These are phyloP conservation scores for Penicillium palitans DNA, from an alignment of 2,329 filamentous ascomycete genomes.

Conservation along the genomic window DNA sequence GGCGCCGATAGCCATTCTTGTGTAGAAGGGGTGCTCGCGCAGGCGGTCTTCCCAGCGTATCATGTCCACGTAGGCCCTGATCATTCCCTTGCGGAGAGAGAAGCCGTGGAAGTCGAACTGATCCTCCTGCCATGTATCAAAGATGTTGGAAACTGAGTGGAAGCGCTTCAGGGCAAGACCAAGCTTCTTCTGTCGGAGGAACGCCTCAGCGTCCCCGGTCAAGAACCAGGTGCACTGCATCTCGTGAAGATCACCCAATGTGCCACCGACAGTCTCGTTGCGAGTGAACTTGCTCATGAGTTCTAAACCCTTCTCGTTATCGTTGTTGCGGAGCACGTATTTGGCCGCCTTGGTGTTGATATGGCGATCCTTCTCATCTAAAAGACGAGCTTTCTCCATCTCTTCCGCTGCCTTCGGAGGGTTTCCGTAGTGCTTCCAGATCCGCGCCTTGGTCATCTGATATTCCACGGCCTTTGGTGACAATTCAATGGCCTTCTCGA, in stretches of 20 bases:
- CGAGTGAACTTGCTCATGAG: conserved; percentile 94
- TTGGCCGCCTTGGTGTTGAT: conserved; percentile 99
- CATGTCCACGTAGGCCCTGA: conserved; percentile 94
- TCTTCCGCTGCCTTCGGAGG: conserved; percentile 74
- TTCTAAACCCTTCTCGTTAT: conserved; percentile 80
- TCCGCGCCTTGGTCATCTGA: conserved; percentile 91
- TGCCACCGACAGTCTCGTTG: conserved; percentile 83
- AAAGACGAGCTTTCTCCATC: conserved; percentile 82
- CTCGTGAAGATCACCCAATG: conserved; percentile 85
- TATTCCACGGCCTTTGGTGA: conserved; percentile 84
- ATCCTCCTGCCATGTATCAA: conserved; percentile 96
- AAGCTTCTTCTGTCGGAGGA: conserved; percentile 76
- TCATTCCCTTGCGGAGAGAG: conserved; percentile 93
- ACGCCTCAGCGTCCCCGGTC: conserved; percentile 90
- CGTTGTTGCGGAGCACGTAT: conserved; percentile 89
- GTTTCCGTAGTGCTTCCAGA: conserved; percentile 88
- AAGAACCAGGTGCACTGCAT: conserved; percentile 99
- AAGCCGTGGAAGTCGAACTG: conserved; percentile 99
- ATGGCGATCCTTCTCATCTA: conserved; percentile 90
- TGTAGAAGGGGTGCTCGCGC: conserved; percentile 90
- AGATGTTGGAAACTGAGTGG: conserved; percentile 84
- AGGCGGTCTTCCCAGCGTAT: conserved; percentile 91
- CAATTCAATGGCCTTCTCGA: conserved; percentile 78
- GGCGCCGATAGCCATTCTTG: conserved; percentile 76
- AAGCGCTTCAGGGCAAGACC: conserved; percentile 91